Conservation (phyloP, 768 basidiomycete genomes). For the Boletus tomentosulus region DNA sequence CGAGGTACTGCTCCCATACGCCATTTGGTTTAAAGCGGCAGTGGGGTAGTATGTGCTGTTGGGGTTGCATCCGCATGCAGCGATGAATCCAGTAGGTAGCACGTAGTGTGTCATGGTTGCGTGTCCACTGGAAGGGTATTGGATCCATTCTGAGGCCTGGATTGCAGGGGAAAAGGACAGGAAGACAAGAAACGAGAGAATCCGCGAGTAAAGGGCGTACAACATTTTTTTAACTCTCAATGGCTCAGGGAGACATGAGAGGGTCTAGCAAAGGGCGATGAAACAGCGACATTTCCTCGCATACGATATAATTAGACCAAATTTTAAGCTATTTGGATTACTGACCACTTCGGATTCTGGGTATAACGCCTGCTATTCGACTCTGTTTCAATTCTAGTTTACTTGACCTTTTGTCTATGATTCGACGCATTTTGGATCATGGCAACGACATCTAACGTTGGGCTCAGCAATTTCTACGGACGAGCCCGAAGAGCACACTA, state of each 20-base stretch:
- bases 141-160: slow-evolving; percentile 50
- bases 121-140: slow-evolving; percentile 55
- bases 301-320: background rate
- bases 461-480: no score
- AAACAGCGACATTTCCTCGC: background rate
- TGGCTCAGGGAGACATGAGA: slow-evolving; percentile 13
- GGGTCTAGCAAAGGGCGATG: background rate
- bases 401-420: no score
- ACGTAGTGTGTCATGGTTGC: slow-evolving; percentile 81
- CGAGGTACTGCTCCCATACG: slow-evolving; percentile 67
- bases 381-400: no score
- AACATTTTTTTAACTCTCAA: slow-evolving; percentile 9
- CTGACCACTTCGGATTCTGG: no score
- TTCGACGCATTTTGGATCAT: no score
- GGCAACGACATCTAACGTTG: no score
- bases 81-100: slow-evolving; percentile 44
- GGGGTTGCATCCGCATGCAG: slow-evolving; percentile 73
- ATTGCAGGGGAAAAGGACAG: slow-evolving; percentile 24
- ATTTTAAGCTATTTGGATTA: no score
- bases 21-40: slow-evolving; percentile 75
- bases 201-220: slow-evolving; percentile 5
- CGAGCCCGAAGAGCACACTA: no score
- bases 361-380: no score
- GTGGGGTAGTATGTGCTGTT: slow-evolving; percentile 68
- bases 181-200: slow-evolving; percentile 21